Percentiles rank a stretch among this genome's conserved stretches.
Evolutionary conservation across 139 green algal genomes (phyloP).

Genomic region (Asterochloris sp.): DNA sequence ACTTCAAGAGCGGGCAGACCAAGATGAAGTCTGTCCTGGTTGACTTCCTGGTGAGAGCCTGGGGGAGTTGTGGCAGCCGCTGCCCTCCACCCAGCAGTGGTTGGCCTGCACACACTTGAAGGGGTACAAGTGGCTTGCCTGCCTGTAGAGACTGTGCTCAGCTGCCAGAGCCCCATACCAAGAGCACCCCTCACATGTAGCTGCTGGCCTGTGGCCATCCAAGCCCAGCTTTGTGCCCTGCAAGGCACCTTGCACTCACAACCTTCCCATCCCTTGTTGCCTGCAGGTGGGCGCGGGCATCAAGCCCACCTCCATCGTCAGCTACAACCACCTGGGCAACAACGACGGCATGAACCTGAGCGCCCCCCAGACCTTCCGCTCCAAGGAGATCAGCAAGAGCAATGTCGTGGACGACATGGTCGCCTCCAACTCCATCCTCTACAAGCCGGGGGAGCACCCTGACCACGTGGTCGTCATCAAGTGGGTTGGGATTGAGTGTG

Average conservation of each 20-base stretch:
- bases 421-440: constrained; percentile 89
- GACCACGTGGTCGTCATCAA: constrained; percentile 99
- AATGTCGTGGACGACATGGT: constrained; percentile 99
- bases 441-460: constrained; percentile 91
- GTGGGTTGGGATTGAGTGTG: constrained; percentile 46
- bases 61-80: no score
- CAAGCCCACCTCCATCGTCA: constrained; percentile 97
- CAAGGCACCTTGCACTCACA: no score
- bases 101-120: no score
- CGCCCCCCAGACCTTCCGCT: constrained; percentile 88
- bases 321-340: constrained; percentile 99
- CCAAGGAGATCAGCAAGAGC: constrained; percentile 90
- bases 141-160: no score
- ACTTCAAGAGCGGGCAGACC: constrained; percentile 98
- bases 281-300: constrained; percentile 93
- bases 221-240: no score
- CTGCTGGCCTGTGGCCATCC: no score
- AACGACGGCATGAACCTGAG: constrained; percentile 98
- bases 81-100: no score
- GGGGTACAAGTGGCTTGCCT: no score
- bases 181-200: no score
- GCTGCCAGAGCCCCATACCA: no score
- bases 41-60: constrained; percentile 62
- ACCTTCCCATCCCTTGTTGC: no score
- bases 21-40: constrained; percentile 99